Evolutionary conservation across 495 filamentous ascomycete genomes (phyloP).

Genomic region (Neurospora cerealis): DNA sequence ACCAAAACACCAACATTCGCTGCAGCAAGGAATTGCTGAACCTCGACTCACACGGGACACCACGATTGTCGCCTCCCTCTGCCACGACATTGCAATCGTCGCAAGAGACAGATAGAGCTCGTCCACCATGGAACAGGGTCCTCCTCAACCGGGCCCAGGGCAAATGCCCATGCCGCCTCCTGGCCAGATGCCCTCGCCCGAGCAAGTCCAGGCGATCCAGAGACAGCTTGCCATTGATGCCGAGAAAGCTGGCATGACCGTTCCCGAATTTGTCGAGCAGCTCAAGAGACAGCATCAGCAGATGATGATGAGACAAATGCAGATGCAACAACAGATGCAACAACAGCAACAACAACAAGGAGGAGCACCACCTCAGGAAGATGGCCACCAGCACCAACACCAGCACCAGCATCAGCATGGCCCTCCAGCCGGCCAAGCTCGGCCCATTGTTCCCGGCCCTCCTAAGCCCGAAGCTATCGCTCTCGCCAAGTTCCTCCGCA

Average conservation of each 20-base stretch:
- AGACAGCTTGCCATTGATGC: conserved; percentile 71
- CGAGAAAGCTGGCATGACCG: conserved; percentile 62
- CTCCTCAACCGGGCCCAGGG: conserved; percentile 10
- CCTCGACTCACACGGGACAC: not conserved
- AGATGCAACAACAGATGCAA: conserved; percentile 55
- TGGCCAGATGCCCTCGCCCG: conserved; percentile 62
- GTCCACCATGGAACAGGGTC: conserved; percentile 4
- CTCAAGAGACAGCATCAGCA: conserved; percentile 46
- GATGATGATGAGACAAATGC: conserved; percentile 54
- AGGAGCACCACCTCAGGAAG: conserved; percentile 16
- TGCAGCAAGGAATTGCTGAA: not conserved
- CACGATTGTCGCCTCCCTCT: not conserved
- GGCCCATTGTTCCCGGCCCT: conserved; percentile 59
- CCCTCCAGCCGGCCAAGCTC: conserved; percentile 38
- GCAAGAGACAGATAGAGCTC: conserved; percentile 5
- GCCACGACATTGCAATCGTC: not conserved
- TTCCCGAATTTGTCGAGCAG: conserved; percentile 60
- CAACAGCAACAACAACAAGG: conserved; percentile 26
- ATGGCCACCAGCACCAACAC: conserved; percentile 22
- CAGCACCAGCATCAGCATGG: conserved; percentile 52
- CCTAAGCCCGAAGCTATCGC: conserved; percentile 81
- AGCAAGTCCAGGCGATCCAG: conserved; percentile 79
- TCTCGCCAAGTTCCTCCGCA: conserved; percentile 78
- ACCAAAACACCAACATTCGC: not conserved
- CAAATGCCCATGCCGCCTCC: conserved; percentile 31